phyloP scores from a whole-genome alignment of 2,329 filamentous ascomycete species.

The Graphium sp. region DNA sequence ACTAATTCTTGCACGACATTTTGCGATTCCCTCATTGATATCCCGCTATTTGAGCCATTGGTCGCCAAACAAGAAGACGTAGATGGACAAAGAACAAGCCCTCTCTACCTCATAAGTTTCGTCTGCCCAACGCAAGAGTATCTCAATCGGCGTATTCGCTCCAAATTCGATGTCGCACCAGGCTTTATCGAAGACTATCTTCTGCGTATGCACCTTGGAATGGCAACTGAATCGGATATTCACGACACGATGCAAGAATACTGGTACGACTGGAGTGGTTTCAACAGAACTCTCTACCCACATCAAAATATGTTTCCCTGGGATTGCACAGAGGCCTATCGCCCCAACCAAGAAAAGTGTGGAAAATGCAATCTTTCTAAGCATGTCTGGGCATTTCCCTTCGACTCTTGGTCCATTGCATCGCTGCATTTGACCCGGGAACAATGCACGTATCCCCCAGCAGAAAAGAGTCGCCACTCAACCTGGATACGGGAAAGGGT shows the following conservation, averaged over 20 bases:
- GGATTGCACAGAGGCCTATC: constrained; percentile 28
- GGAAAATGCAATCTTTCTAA: constrained; percentile 23
- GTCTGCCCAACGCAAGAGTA: constrained; percentile 14
- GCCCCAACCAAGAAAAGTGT: no score
- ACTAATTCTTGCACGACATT: constrained; percentile 20
- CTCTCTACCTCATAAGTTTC: constrained; percentile 22
- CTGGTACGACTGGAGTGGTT: constrained; percentile 26
- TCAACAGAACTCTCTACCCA: constrained; percentile 16
- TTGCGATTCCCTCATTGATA: constrained; percentile 17
- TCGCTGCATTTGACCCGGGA: constrained; percentile 19
- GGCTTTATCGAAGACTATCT: constrained; percentile 25
- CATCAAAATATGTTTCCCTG: constrained; percentile 29
- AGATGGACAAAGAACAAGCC: constrained; percentile 3
- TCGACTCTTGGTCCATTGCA: constrained; percentile 23
- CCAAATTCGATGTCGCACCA: constrained; percentile 19
- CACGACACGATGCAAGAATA: constrained; percentile 25
- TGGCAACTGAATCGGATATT: constrained; percentile 21
- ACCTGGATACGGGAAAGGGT: constrained; percentile 18
- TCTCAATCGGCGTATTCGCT: constrained; percentile 9
- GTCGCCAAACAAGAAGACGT: neutral
- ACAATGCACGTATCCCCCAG: constrained; percentile 16
- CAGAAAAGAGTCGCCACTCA: no score
- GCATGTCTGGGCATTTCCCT: constrained; percentile 25
- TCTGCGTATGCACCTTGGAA: constrained; percentile 18
- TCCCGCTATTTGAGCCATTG: constrained; percentile 13